Percentiles rank a stretch among this genome's conserved stretches.
These are phyloP conservation scores for Arthrobotrys megalospora DNA, from an alignment of 2,329 filamentous ascomycete genomes.

Conservation along the genomic window DNA sequence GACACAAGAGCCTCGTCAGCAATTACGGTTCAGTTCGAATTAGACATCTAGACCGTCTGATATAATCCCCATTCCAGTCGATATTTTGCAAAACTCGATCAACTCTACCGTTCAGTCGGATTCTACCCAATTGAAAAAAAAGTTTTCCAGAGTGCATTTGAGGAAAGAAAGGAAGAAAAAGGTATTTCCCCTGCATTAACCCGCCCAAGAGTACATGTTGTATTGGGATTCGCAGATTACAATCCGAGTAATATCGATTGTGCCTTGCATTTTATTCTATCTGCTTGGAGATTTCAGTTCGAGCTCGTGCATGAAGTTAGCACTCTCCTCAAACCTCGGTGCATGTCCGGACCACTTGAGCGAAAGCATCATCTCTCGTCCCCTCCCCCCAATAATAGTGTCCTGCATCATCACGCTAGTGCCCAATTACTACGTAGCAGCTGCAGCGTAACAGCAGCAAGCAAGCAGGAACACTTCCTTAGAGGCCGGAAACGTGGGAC, in stretches of 20 bases:
- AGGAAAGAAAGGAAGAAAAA: not conserved
- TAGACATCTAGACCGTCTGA: not conserved
- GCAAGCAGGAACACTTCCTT: constrained; percentile 40
- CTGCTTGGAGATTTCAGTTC: constrained; percentile 55
- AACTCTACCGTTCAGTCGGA: no score
- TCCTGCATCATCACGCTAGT: constrained; percentile 42
- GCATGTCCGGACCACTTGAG: constrained; percentile 5
- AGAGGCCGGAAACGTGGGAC: constrained; percentile 57
- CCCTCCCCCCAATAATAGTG: constrained; percentile 56
- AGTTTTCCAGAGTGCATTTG: not conserved
- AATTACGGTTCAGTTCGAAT: constrained; percentile 1
- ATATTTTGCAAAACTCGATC: constrained; percentile 2
- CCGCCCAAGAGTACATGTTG: not conserved
- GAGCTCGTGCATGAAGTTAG: constrained; percentile 47
- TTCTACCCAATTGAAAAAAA: not conserved
- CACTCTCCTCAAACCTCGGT: constrained; percentile 31
- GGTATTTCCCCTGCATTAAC: constrained; percentile 27
- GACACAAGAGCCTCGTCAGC: constrained; percentile 45
- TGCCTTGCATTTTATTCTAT: constrained; percentile 34
- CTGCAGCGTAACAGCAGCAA: constrained; percentile 47
- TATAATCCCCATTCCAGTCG: constrained; percentile 26
- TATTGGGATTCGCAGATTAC: not conserved
- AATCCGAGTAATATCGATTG: constrained; percentile 21
- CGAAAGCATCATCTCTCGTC: constrained; percentile 17
- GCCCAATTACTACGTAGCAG: constrained; percentile 20